These are phyloP conservation scores for Ophiostoma tasmaniense DNA, from an alignment of 2,329 filamentous ascomycete genomes.

Conservation along the genomic window DNA sequence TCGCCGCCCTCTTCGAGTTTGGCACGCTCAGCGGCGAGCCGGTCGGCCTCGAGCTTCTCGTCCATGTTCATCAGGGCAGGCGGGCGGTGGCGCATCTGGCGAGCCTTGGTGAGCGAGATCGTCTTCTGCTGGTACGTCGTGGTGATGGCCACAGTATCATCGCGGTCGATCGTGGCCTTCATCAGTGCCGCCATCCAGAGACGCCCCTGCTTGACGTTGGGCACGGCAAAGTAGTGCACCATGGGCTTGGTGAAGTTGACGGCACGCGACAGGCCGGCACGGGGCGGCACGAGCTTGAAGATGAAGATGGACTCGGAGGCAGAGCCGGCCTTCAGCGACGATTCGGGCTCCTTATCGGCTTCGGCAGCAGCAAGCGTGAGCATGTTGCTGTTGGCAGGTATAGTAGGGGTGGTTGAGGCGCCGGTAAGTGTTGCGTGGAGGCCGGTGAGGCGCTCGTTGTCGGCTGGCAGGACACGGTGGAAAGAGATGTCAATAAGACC, in stretches of 20 bases:
- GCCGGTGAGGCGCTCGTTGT: constrained; percentile 82
- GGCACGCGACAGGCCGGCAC: constrained; percentile 74
- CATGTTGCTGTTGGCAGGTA: constrained; percentile 39
- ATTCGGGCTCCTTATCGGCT: constrained; percentile 38
- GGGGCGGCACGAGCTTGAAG: constrained; percentile 92
- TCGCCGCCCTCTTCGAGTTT: constrained; percentile 16
- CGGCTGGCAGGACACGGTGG: constrained; percentile 89
- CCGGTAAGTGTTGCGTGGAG: constrained; percentile 88
- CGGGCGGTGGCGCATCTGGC: constrained; percentile 78
- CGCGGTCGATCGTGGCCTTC: constrained; percentile 97
- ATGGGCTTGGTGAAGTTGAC: constrained; percentile 97
- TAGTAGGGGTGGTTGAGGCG: constrained; percentile 60
- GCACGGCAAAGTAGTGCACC: constrained; percentile 95
- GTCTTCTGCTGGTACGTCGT: constrained; percentile 97
- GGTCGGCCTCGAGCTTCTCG: constrained; percentile 31
- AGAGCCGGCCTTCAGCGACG: constrained; percentile 21
- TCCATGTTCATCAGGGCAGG: constrained; percentile 74
- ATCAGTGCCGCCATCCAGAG: constrained; percentile 98
- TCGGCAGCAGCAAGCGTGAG: constrained; percentile 37
- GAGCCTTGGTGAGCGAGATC: constrained; percentile 82
- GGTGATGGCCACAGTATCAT: constrained; percentile 68
- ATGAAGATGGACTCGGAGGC: constrained; percentile 70
- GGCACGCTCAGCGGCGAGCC: constrained; percentile 10
- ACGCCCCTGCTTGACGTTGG: constrained; percentile 77
- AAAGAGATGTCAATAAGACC: constrained; percentile 96